These are phyloP conservation scores for Escallonia herrerae DNA, from an alignment of 129 eudicot species.

Conservation along the genomic window DNA sequence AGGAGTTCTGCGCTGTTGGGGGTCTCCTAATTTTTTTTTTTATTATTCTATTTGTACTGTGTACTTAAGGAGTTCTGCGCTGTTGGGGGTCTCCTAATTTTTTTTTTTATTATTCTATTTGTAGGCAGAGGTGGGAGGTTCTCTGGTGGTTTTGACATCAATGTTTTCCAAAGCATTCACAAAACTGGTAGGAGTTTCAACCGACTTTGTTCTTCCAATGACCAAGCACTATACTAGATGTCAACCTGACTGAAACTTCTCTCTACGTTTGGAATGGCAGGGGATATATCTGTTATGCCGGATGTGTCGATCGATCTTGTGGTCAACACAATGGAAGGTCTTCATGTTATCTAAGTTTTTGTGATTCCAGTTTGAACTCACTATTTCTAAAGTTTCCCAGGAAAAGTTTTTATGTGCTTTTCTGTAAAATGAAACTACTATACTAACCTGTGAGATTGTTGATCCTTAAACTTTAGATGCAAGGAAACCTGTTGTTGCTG, in stretches of 20 bases:
- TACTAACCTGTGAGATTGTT: neutral
- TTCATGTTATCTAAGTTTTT: conserved; percentile 6
- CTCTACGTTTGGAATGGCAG: conserved; percentile 37
- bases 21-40: neutral
- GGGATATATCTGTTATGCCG: conserved; percentile 62
- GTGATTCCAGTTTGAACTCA: neutral
- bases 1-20: neutral
- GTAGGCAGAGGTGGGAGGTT: conserved; percentile 77
- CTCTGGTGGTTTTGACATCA: conserved; percentile 94
- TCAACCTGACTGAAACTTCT: too few relatives aligned
- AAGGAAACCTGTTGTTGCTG: conserved; percentile 89
- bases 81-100: conserved; percentile 11
- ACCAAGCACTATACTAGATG: too few relatives aligned
- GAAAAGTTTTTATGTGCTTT: conserved; percentile 3
- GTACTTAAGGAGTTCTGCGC: neutral
- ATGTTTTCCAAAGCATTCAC: conserved; percentile 72
- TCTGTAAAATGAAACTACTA: neutral
- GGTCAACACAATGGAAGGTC: conserved; percentile 75
- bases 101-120: neutral
- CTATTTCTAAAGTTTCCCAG: neutral
- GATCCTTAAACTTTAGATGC: conserved; percentile 36
- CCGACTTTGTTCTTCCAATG: neutral
- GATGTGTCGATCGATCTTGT: conserved; percentile 63
- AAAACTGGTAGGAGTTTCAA: conserved; percentile 45
- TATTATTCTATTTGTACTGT: neutral